Evolutionary conservation across 2,329 filamentous ascomycete species (phyloP).

Genomic region (Aspergillus persii): DNA sequence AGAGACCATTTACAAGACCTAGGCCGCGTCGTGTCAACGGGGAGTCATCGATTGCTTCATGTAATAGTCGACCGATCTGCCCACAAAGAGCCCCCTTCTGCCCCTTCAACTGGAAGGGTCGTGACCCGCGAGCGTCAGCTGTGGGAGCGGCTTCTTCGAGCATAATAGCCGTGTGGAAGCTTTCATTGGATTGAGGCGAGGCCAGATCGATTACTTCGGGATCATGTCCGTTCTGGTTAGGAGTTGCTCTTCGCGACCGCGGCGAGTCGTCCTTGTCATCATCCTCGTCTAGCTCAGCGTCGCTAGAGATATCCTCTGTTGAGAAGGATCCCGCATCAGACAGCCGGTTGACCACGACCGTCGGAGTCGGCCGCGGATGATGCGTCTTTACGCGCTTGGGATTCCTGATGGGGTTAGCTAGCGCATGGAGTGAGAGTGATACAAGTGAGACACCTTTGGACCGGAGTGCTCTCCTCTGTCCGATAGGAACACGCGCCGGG

Average conservation of each 20-base stretch:
- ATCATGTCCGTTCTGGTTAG: neutral
- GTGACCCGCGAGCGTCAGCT: no score
- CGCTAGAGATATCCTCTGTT: neutral
- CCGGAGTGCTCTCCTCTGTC: constrained; percentile 11
- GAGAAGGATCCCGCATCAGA: neutral
- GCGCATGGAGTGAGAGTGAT: neutral
- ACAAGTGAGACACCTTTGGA: constrained; percentile 1
- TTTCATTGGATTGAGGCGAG: constrained; percentile 6
- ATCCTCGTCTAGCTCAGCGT: neutral
- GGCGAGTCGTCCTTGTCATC: no score
- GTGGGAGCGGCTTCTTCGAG: neutral
- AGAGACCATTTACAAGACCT: neutral
- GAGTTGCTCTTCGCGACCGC: neutral
- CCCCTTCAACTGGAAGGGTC: neutral
- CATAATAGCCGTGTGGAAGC: constrained; percentile 6
- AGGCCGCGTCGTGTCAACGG: neutral
- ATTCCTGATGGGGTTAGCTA: neutral
- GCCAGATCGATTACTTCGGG: neutral
- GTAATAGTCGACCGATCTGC: neutral
- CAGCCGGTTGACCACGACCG: neutral
- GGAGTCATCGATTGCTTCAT: constrained; percentile 2
- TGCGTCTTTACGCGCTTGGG: neutral
- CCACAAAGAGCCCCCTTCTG: constrained; percentile 6
- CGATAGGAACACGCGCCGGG: constrained; percentile 11
- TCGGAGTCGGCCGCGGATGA: neutral